Conservation (phyloP, 495 filamentous ascomycete genomes). For the Aspergillus carlsbadensis region DNA sequence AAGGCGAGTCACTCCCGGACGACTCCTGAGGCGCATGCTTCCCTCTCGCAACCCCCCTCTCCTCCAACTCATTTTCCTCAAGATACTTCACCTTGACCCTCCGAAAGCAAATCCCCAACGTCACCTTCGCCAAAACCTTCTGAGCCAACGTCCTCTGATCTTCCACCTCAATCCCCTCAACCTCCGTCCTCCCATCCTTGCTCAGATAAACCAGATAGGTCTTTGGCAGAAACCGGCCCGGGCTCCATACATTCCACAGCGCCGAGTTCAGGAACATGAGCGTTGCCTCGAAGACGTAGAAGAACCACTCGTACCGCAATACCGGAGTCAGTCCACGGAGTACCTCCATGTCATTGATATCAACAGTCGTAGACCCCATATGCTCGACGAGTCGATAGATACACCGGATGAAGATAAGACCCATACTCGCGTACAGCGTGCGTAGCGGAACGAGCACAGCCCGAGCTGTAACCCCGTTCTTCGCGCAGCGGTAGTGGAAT, state of each 20-base stretch:
- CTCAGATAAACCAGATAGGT: slow-evolving; percentile 54
- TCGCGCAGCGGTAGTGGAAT: slow-evolving; percentile 54
- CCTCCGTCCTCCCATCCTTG: slow-evolving; percentile 55
- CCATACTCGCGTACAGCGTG: slow-evolving; percentile 56
- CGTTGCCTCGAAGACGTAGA: slow-evolving; percentile 61
- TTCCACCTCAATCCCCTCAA: slow-evolving; percentile 30
- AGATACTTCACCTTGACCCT: background rate
- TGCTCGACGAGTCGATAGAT: slow-evolving; percentile 63
- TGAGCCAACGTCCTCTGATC: background rate
- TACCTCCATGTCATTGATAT: slow-evolving; percentile 9
- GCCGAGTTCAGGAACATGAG: slow-evolving; percentile 57
- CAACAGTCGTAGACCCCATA: slow-evolving; percentile 33
- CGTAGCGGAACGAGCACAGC: slow-evolving; percentile 50
- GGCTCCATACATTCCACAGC: slow-evolving; percentile 54
- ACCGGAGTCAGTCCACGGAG: slow-evolving; percentile 41
- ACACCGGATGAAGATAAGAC: slow-evolving; percentile 51
- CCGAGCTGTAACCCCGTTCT: background rate
- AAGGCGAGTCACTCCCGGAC: background rate
- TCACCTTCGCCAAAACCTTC: background rate
- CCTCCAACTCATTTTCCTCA: background rate
- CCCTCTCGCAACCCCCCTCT: background rate
- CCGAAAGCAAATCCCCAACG: background rate
- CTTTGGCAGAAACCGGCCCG: slow-evolving; percentile 52
- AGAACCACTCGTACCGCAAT: slow-evolving; percentile 61
- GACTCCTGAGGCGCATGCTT: background rate